A percentile compares a stretch with the other conserved stretches of the same genome.
These are phyloP conservation scores for Plasmodium fragile DNA, from an alignment of 169 alveolate species.

Conservation along the genomic window DNA sequence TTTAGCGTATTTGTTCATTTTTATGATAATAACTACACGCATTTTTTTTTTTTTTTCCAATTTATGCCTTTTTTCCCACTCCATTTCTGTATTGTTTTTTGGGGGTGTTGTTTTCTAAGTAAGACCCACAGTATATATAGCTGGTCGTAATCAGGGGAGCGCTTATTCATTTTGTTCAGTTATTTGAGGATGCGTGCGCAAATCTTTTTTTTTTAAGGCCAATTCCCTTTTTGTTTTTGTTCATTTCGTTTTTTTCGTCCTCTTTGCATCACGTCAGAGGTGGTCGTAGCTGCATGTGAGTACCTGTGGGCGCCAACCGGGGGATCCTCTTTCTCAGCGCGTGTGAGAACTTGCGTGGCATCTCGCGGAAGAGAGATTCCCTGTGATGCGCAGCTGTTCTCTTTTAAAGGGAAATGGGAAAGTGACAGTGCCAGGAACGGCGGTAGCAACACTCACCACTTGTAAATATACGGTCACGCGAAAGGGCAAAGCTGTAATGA, in stretches of 20 bases:
- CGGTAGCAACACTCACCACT: not conserved
- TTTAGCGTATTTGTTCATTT: not conserved
- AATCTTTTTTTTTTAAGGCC: not conserved
- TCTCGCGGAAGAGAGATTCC: not conserved
- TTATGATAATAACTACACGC: not conserved
- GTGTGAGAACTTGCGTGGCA: not conserved
- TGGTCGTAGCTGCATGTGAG: not conserved
- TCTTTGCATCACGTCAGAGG: not conserved
- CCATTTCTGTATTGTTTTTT: not conserved
- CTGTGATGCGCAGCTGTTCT: not conserved
- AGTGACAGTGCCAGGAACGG: not conserved
- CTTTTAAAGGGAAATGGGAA: not conserved
- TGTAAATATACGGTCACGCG: not conserved
- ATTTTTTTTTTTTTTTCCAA: not conserved
- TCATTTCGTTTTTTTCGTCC: not conserved
- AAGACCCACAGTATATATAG: not conserved
- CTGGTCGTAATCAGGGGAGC: not conserved
- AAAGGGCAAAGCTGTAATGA: not conserved
- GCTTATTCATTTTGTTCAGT: not conserved
- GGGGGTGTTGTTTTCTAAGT: not conserved
- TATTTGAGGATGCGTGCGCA: not conserved
- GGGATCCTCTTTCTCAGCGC: not conserved
- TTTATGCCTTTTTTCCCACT: not conserved
- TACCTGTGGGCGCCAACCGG: not conserved
- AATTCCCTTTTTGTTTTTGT: not conserved